Conservation (phyloP, 1,284 basidiomycete genomes). For the Takashimella tepidaria region DNA sequence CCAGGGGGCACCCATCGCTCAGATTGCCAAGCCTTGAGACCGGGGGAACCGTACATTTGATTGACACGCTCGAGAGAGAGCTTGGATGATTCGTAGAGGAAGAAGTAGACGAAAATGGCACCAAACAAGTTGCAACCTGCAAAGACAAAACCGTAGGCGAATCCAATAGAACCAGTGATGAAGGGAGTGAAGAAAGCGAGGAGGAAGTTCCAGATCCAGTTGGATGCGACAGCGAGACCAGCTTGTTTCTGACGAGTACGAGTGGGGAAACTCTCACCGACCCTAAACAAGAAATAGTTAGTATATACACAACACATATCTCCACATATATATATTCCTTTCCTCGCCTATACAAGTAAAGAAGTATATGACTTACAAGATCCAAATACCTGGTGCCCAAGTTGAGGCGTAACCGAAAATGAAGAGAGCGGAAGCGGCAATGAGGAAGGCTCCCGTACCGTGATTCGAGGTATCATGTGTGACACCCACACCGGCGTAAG, state of each 20-base stretch:
- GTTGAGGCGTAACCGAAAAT: constrained; percentile 72
- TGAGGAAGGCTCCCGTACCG: constrained; percentile 62
- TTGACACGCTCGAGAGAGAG: constrained; percentile 67
- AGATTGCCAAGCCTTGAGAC: constrained; percentile 19
- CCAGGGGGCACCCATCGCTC: constrained; percentile 15
- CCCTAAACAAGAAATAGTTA: too few relatives aligned
- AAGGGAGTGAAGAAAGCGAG: constrained; percentile 71
- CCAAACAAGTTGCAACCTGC: constrained; percentile 50
- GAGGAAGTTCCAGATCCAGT: constrained; percentile 70
- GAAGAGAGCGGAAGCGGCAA: constrained; percentile 71
- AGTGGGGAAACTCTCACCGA: constrained; percentile 71
- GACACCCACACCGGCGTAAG: constrained; percentile 70
- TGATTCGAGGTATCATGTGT: constrained; percentile 53
- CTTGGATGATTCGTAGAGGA: constrained; percentile 69
- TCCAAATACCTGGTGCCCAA: constrained; percentile 63
- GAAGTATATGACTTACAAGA: too few relatives aligned
- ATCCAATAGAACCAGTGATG: constrained; percentile 57
- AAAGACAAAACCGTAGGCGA: constrained; percentile 68
- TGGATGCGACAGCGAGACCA: constrained; percentile 61
- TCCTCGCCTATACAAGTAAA: too few relatives aligned
- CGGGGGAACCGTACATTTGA: constrained; percentile 26
- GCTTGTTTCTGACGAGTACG: constrained; percentile 64
- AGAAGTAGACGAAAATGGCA: constrained; percentile 61
- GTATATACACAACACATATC: too few relatives aligned
- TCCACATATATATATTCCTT: too few relatives aligned